Conservation (phyloP, 768 basidiomycete genomes). For the Strobilomyces echinocephalus region DNA sequence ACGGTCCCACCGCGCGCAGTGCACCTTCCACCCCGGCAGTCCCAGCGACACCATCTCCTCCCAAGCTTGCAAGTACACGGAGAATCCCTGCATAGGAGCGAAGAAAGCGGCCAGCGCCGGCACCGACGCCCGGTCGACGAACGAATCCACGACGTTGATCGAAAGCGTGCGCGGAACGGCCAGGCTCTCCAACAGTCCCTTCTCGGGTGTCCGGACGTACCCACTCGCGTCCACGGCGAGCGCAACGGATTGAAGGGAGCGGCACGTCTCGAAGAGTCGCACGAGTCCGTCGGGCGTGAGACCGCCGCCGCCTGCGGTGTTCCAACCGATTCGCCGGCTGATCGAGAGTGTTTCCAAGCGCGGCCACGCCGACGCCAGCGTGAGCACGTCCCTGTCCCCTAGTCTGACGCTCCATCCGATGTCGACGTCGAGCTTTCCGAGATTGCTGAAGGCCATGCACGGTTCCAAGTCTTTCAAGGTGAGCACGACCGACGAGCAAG, state of each 20-base stretch:
- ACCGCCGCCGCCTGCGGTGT: too few species aligned
- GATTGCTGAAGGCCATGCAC: background rate
- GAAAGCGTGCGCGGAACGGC: background rate
- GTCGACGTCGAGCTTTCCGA: background rate
- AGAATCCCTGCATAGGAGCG: background rate
- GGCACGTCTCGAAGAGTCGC: too few species aligned
- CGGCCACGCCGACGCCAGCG: background rate
- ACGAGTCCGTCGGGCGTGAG: too few species aligned
- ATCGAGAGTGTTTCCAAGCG: background rate
- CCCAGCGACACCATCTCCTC: background rate
- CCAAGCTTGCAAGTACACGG: background rate
- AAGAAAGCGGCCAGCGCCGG: background rate
- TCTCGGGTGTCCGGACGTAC: background rate
- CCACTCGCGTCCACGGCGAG: background rate
- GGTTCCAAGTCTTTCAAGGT: background rate
- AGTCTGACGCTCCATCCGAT: background rate
- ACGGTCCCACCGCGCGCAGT: background rate
- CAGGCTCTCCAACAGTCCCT: background rate
- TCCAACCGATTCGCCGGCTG: background rate
- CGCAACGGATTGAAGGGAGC: background rate
- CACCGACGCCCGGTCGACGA: background rate
- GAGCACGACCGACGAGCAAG: background rate
- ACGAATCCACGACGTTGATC: background rate
- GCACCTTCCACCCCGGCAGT: background rate
- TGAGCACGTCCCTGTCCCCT: background rate